Evolutionary conservation across 108 stramenopile genomes (phyloP).

Genomic region (Pseudonitzschia delicatissima): DNA sequence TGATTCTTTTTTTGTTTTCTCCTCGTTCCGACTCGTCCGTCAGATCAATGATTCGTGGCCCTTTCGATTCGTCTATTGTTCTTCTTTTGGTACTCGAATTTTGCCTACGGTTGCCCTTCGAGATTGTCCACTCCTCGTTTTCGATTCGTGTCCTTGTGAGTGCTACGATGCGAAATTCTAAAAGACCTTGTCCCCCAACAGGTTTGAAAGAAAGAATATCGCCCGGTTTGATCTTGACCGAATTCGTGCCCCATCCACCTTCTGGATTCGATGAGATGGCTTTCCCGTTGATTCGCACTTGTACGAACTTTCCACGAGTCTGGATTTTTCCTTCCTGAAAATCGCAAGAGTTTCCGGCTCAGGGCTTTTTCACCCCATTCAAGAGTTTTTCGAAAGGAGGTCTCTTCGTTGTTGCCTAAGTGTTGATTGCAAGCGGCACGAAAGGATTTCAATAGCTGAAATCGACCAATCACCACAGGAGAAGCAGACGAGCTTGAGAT

Average conservation of each 20-base stretch:
- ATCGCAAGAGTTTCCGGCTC: neutral
- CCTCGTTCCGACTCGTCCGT: neutral
- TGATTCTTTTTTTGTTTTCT: neutral
- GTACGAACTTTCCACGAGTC: neutral
- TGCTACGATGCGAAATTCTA: neutral
- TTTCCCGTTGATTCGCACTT: neutral
- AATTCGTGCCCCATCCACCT: neutral
- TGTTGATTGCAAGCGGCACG: slow-evolving; percentile 1
- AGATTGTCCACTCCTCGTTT: neutral
- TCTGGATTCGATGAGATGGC: neutral
- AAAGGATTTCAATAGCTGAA: slow-evolving; percentile 1
- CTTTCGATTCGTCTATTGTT: neutral
- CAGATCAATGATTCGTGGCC: too few relatives aligned
- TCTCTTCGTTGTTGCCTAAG: neutral
- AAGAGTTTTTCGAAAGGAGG: neutral
- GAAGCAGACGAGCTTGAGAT: neutral
- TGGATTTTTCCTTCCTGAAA: neutral
- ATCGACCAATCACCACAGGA: slow-evolving; percentile 3
- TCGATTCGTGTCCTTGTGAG: neutral
- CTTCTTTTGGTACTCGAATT: neutral
- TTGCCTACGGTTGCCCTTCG: neutral
- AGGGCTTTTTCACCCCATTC: neutral
- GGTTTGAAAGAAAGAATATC: neutral
- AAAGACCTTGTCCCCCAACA: neutral
- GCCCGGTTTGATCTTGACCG: neutral